Percentiles rank a stretch among this genome's conserved stretches.
These are phyloP conservation scores for Mortierella sp. DNA, from an alignment of 371 early-diverging fungal genomes.

Conservation along the genomic window DNA sequence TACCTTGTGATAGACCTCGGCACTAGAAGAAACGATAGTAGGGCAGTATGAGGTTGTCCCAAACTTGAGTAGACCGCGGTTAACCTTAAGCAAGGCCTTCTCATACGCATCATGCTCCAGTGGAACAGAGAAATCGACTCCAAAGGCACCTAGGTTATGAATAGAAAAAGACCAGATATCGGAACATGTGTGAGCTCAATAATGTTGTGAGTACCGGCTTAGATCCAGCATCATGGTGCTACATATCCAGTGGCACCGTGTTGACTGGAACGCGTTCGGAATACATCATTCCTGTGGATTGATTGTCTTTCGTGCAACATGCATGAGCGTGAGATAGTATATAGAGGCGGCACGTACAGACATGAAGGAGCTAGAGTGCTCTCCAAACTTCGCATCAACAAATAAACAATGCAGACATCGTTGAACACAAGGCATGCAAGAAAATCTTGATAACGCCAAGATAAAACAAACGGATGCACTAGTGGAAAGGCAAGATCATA, in stretches of 20 bases:
- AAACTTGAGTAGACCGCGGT: constrained; percentile 77
- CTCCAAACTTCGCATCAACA: background rate
- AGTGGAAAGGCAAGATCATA: background rate
- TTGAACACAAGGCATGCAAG: constrained; percentile 32
- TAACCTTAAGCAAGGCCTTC: constrained; percentile 68
- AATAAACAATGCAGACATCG: constrained; percentile 14
- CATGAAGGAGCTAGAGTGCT: background rate
- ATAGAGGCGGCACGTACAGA: too few species aligned
- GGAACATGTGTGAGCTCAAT: background rate
- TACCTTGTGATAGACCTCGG: constrained; percentile 81
- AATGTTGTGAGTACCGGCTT: background rate
- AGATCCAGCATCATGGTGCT: too few species aligned
- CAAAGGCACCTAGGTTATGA: constrained; percentile 71
- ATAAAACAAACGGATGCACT: constrained; percentile 23
- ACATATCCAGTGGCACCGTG: too few species aligned
- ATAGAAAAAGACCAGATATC: background rate
- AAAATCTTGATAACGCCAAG: constrained; percentile 46
- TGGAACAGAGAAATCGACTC: constrained; percentile 83
- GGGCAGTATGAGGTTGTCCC: constrained; percentile 89
- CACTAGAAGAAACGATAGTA: constrained; percentile 81
- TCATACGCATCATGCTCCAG: constrained; percentile 61
- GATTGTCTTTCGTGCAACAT: too few species aligned
- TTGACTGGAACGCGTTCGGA: too few species aligned
- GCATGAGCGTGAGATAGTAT: too few species aligned
- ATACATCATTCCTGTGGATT: too few species aligned